Evolutionary conservation across 2,329 filamentous ascomycete species (phyloP).

Genomic region (Xylaria sp.): DNA sequence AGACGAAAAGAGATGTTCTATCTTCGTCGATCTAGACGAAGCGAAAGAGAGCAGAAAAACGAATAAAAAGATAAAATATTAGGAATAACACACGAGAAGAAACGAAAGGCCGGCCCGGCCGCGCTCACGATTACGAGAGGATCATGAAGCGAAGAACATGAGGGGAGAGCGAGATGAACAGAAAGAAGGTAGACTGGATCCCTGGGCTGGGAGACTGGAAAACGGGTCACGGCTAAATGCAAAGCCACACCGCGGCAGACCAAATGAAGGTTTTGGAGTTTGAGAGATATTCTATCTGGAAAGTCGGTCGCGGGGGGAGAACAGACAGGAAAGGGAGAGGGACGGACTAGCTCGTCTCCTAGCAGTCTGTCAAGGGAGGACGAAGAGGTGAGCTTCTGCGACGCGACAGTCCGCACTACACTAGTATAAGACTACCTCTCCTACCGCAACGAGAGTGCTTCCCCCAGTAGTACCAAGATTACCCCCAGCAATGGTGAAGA

Average conservation of each 20-base stretch:
- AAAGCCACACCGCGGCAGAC: slow-evolving; percentile 31
- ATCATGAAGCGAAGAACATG: slow-evolving; percentile 53
- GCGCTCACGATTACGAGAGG: slow-evolving; percentile 51
- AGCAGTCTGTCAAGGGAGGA: slow-evolving; percentile 32
- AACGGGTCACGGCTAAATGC: slow-evolving; percentile 39
- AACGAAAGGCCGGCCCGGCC: slow-evolving; percentile 55
- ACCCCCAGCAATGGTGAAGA: slow-evolving; percentile 1
- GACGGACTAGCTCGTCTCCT: slow-evolving; percentile 26
- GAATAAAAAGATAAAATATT: slow-evolving; percentile 44
- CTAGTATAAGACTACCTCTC: neutral
- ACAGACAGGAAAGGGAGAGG: slow-evolving; percentile 38
- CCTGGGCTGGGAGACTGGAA: slow-evolving; percentile 32
- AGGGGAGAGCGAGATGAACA: slow-evolving; percentile 34
- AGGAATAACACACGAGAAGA: slow-evolving; percentile 49
- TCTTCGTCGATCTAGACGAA: slow-evolving; percentile 44
- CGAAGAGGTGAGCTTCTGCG: slow-evolving; percentile 22
- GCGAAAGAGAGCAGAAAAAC: slow-evolving; percentile 36
- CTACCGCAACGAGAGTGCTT: neutral
- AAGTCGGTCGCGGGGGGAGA: slow-evolving; percentile 43
- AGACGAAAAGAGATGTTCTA: slow-evolving; percentile 34
- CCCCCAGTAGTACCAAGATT: neutral
- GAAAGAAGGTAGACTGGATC: slow-evolving; percentile 36
- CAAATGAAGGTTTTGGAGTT: slow-evolving; percentile 34
- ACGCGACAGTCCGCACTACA: slow-evolving; percentile 27
- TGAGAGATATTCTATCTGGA: slow-evolving; percentile 37